These are phyloP conservation scores for Cutaneotrichosporon sp. DNA, from an alignment of 1,284 basidiomycete species.

Conservation along the genomic window DNA sequence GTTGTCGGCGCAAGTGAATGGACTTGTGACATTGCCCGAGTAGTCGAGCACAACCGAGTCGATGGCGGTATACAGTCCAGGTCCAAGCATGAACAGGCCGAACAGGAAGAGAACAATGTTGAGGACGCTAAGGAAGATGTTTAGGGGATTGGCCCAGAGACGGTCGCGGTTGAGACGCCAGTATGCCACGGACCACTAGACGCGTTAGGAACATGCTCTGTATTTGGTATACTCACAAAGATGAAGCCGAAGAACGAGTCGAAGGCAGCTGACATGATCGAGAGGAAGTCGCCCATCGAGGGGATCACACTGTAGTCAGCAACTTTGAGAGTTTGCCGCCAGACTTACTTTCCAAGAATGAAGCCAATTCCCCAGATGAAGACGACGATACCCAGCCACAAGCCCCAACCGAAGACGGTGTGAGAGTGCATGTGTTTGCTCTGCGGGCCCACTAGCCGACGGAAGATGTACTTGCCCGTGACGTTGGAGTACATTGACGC, in stretches of 20 bases:
- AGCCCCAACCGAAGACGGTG: conserved; percentile 57
- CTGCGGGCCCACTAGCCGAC: conserved; percentile 45
- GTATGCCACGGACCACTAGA: conserved; percentile 48
- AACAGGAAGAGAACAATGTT: conserved; percentile 48
- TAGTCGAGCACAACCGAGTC: conserved; percentile 49
- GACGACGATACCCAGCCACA: conserved; percentile 57
- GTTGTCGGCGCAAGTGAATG: conserved; percentile 1
- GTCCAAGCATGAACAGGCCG: conserved; percentile 50
- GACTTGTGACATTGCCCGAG: conserved; percentile 12
- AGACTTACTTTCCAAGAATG: conserved; percentile 54
- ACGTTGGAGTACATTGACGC: conserved; percentile 46
- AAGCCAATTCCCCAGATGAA: conserved; percentile 59
- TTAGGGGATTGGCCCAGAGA: conserved; percentile 28
- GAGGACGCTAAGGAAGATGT: conserved; percentile 32
- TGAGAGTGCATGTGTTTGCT: conserved; percentile 55
- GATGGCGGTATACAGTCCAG: conserved; percentile 51
- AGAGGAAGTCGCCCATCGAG: conserved; percentile 51
- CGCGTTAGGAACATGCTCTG: no score
- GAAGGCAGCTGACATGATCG: conserved; percentile 43
- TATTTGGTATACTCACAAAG: conserved; percentile 23
- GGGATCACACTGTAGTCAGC: conserved; percentile 33
- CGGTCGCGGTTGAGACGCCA: conserved; percentile 46
- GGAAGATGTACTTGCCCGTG: conserved; percentile 41
- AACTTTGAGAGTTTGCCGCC: neutral
- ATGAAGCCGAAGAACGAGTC: conserved; percentile 46